Conservation (phyloP, 228 moss, liverwort and hornwort species). For the Sphagnum fallax region DNA sequence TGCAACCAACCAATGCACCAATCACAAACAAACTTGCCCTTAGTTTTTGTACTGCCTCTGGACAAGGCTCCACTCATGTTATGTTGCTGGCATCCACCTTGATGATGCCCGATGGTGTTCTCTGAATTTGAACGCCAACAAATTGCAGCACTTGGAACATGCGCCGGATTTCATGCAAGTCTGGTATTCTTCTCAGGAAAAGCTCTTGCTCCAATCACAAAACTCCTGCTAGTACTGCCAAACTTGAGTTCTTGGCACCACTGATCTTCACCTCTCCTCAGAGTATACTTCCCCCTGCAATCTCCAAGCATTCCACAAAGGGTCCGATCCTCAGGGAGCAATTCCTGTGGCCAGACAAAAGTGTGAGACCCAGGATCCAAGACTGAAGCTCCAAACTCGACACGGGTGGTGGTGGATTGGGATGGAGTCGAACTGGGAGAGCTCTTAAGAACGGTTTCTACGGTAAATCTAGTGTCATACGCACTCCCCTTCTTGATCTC, state of each 20-base stretch:
- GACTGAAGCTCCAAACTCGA: no score
- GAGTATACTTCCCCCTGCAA: conserved; percentile 58
- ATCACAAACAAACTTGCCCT: conserved; percentile 92
- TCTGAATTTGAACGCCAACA: conserved; percentile 56
- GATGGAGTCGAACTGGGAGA: no score
- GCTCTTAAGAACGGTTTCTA: no score
- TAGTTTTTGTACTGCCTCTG: conserved; percentile 66
- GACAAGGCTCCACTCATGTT: conserved; percentile 71
- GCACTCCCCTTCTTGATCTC: no score
- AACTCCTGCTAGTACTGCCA: conserved; percentile 81
- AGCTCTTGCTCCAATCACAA: conserved; percentile 57
- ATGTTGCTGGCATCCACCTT: conserved; percentile 66
- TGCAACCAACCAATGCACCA: conserved; percentile 75
- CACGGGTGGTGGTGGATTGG: no score
- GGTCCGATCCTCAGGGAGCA: conserved; percentile 7
- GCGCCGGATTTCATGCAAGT: conserved; percentile 71
- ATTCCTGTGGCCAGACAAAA: no score
- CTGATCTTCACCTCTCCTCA: conserved; percentile 71
- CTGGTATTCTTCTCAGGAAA: conserved; percentile 68
- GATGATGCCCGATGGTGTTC: conserved; percentile 30
- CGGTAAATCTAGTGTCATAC: no score
- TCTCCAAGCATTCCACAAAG: conserved; percentile 59
- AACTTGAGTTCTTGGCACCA: conserved; percentile 80
- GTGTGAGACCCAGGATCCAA: no score
- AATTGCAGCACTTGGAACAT: conserved; percentile 92